These are phyloP conservation scores for Torrubiella hemipterigena DNA, from an alignment of 2,329 filamentous ascomycete genomes.

Conservation along the genomic window DNA sequence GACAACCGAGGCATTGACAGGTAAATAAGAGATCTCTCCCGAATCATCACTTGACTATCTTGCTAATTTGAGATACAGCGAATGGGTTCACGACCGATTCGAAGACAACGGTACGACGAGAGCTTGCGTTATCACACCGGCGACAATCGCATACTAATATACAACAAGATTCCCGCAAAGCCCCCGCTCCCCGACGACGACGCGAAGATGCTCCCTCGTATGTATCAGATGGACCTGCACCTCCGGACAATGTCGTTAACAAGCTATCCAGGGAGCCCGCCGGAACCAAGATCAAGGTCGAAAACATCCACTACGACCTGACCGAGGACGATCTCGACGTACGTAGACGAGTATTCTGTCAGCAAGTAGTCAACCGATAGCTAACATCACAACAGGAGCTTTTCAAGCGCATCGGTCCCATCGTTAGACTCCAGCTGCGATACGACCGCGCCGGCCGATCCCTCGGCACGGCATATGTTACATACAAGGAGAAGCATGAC, in stretches of 20 bases:
- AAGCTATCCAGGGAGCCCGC: slow-evolving; percentile 29
- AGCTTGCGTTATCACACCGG: slow-evolving; percentile 3
- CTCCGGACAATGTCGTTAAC: slow-evolving; percentile 11
- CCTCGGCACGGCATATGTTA: slow-evolving; percentile 73
- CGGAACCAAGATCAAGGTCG: slow-evolving; percentile 66
- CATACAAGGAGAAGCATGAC: slow-evolving; percentile 59
- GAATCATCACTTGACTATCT: not conserved
- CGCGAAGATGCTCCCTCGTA: no score
- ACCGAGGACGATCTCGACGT: slow-evolving; percentile 76
- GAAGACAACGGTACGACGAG: slow-evolving; percentile 53
- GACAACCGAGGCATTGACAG: slow-evolving; percentile 58
- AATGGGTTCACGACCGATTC: slow-evolving; percentile 91
- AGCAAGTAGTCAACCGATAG: not conserved
- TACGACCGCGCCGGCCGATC: slow-evolving; percentile 87
- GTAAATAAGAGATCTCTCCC: slow-evolving; percentile 29
- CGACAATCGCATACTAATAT: slow-evolving; percentile 11
- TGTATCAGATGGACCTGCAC: no score
- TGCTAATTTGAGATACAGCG: slow-evolving; percentile 38
- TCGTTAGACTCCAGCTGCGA: slow-evolving; percentile 55
- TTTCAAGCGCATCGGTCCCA: slow-evolving; percentile 65
- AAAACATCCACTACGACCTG: slow-evolving; percentile 88
- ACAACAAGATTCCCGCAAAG: slow-evolving; percentile 24
- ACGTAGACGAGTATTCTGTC: no score
- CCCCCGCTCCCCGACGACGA: slow-evolving; percentile 27
- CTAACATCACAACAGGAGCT: slow-evolving; percentile 48